A percentile compares a stretch with the other conserved stretches of the same genome.
Evolutionary conservation across 805 yeast species (phyloP).

Genomic region (Cyberlindnera meyerae): DNA sequence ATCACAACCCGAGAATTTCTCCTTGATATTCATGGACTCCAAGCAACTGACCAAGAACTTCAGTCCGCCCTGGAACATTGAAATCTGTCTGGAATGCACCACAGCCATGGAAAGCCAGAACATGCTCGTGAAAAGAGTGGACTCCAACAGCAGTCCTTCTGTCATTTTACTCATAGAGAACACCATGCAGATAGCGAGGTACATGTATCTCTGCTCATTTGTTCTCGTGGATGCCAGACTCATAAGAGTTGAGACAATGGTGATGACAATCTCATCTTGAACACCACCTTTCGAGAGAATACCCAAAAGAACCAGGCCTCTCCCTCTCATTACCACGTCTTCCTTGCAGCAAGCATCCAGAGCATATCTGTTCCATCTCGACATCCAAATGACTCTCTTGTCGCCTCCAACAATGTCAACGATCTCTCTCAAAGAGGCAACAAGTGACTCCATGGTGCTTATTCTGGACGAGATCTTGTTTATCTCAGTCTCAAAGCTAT

Average conservation of each 20-base stretch:
- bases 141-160: conserved; percentile 33
- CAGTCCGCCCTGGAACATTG: conserved; percentile 37
- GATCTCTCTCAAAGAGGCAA: conserved; percentile 49
- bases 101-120: conserved; percentile 35
- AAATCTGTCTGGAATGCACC: conserved; percentile 29
- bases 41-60: conserved; percentile 35
- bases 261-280: conserved; percentile 46
- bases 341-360: conserved; percentile 55
- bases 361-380: conserved; percentile 61
- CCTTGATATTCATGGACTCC: conserved; percentile 29
- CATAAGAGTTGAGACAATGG: too few species aligned
- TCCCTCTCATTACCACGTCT: conserved; percentile 55
- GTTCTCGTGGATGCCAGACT: too few species aligned
- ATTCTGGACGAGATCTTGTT: conserved; percentile 36
- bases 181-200: conserved; percentile 31
- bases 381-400: conserved; percentile 51
- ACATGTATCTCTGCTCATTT: conserved; percentile 21
- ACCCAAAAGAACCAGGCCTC: conserved; percentile 68
- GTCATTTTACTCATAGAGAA: conserved; percentile 37
- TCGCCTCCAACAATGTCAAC: conserved; percentile 45
- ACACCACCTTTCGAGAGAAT: conserved; percentile 60
- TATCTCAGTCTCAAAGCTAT: conserved; percentile 30
- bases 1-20: conserved; percentile 23
- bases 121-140: conserved; percentile 27
- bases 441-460: conserved; percentile 50